Evolutionary conservation across 129 eudicot genomes (phyloP).

Genomic region (Helianthus annuus): HanXRQr2.0-SUNRISE NC_035444.2:5822445-5822944

Average conservation of each 20-base stretch:
- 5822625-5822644: neutral
- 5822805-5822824: neutral
- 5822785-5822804: constrained; percentile 9
- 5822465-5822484: no score
- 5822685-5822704: constrained; percentile 70
- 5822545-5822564: neutral
- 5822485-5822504: no score
- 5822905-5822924: constrained; percentile 91
- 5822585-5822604: neutral
- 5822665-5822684: constrained; percentile 18
- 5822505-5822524: no score
- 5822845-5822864: neutral
- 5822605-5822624: constrained; percentile 1
- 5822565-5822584: neutral
- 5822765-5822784: constrained; percentile 59
- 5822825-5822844: neutral
- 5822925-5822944: constrained; percentile 97
- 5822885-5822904: constrained; percentile 80
- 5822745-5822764: constrained; percentile 98
- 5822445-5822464: no score
- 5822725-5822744: constrained; percentile 97
- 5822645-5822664: neutral
- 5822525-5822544: no score
- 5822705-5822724: constrained; percentile 90
- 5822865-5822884: constrained; percentile 8